Conservation (phyloP, 1,284 basidiomycete genomes). For the Melampsora larici-populina region DNA sequence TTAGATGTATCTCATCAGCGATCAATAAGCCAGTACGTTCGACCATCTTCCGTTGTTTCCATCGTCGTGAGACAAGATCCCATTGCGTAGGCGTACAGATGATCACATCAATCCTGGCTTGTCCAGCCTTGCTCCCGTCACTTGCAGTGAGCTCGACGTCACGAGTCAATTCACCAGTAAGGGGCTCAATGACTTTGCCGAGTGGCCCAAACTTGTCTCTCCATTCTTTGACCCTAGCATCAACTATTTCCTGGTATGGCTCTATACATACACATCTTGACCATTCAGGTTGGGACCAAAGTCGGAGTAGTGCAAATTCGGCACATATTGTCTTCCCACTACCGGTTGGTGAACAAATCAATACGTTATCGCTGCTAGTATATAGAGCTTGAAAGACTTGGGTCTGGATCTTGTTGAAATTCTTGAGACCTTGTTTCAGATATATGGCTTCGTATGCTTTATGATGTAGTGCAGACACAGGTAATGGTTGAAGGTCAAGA, state of each 20-base stretch:
- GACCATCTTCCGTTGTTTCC: conserved; percentile 95
- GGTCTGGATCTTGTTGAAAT: conserved; percentile 97
- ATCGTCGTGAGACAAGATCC: conserved; percentile 92
- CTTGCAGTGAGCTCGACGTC: conserved; percentile 80
- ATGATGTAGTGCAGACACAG: conserved; percentile 85
- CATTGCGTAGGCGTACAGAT: conserved; percentile 89
- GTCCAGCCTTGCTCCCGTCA: conserved; percentile 45
- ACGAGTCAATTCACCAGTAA: conserved; percentile 91
- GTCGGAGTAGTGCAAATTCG: conserved; percentile 84
- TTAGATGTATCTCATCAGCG: conserved; percentile 89
- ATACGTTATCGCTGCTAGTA: conserved; percentile 90
- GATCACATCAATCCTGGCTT: conserved; percentile 73
- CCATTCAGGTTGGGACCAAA: conserved; percentile 82
- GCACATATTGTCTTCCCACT: conserved; percentile 97
- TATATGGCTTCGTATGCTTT: conserved; percentile 84
- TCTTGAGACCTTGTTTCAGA: conserved; percentile 55
- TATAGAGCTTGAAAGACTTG: conserved; percentile 98
- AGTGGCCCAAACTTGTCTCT: conserved; percentile 73
- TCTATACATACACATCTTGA: conserved; percentile 91
- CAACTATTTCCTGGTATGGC: conserved; percentile 95
- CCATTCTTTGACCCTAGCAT: conserved; percentile 85
- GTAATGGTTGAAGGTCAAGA: conserved; percentile 86
- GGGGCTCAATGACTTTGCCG: conserved; percentile 83
- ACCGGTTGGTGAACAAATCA: conserved; percentile 92
- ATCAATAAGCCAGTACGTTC: conserved; percentile 89